Base-by-base conservation (phyloP, 2,329 filamentous ascomycete genomes). In the Apiospora marii region DNA sequence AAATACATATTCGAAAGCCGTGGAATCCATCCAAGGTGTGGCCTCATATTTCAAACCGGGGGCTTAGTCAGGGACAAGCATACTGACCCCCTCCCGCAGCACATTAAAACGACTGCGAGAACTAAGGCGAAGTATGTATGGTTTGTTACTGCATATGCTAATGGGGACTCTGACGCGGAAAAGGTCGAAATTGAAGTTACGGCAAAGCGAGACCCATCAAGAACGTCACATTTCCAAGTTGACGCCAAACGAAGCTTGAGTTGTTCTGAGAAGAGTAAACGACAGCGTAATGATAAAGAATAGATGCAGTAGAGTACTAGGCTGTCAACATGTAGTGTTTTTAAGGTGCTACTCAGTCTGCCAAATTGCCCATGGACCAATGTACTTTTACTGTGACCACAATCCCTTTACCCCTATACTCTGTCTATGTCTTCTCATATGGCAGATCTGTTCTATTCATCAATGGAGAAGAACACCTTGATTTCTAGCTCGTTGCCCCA, bases 401-500 rank as follows among this genome's bases (percentile, higher is more conserved):
- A 41, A 10, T 41, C 37, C 37, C 10, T 41, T 10, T 7, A 8
- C 37, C 37, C 37, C 4, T 22, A 41, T 6, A 12, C 10, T 24
- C 53, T 19, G 19, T 49, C 30, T 64, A 34, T 64, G 13, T 24
- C 4, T 4, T 8, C 34, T 12, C 34, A n/a, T n/a, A 14, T 6
- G 14, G 8, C 1, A 64, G 30, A 37, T 24, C 22, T n/a, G n/a
- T 64, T 48, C 14, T 69, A 69, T 24, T 80, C 73, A 51, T 84
- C 85, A 67, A 85, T 78, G 34, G 81, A 81, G 68, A 89, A 86
- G 72, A 85, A 92, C 6, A 94, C 81, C 79, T 92, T 91, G 58
- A 97, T 84, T 74, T 89, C 86, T 49, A 95, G 88, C 81, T 97
- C 93, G 80, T 98, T 97, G 75, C 91, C 92, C 92, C 93, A 97